These are phyloP conservation scores for Neocucurbitaria cava DNA, from an alignment of 2,329 filamentous ascomycete species.

Conservation along the genomic window DNA sequence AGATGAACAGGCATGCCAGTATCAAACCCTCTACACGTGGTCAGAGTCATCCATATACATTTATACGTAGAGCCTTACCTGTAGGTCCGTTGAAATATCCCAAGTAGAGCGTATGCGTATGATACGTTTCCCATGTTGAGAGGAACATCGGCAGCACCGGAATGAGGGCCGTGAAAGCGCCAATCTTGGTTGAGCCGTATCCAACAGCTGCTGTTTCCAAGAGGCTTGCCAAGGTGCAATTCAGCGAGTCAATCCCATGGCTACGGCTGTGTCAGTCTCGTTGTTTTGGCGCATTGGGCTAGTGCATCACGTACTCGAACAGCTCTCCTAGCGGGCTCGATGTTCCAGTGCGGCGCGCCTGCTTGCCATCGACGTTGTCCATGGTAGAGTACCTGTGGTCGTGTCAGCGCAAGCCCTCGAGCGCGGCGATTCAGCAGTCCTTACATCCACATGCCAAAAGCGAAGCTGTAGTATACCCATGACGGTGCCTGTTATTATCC, in stretches of 20 bases:
- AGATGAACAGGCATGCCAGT: conserved; percentile 86
- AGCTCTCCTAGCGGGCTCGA: conserved; percentile 94
- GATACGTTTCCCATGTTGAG: conserved; percentile 99
- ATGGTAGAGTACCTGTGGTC: conserved; percentile 79
- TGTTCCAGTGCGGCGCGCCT: conserved; percentile 91
- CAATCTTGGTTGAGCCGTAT: conserved; percentile 80
- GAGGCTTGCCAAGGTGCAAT: conserved; percentile 91
- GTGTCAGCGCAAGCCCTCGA: conserved; percentile 16
- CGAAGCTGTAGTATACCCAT: conserved; percentile 97
- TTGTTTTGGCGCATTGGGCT: conserved; percentile 30
- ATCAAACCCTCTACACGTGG: conserved; percentile 75
- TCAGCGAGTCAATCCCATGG: conserved; percentile 97
- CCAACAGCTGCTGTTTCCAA: conserved; percentile 94
- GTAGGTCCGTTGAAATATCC: conserved; percentile 97
- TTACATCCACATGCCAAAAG: conserved; percentile 92
- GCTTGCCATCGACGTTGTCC: conserved; percentile 99
- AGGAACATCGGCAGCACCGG: conserved; percentile 99
- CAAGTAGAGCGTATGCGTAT: conserved; percentile 95
- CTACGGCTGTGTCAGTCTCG: conserved; percentile 47
- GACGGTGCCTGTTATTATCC: conserved; percentile 69
- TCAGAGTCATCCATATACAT: conserved; percentile 14
- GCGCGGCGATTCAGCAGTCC: conserved; percentile 6
- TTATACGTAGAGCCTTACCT: conserved; percentile 33
- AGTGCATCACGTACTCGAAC: conserved; percentile 71
- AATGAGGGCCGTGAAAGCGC: conserved; percentile 88